Evolutionary conservation across 768 basidiomycete species (phyloP), one percentile per base, ranked within the genome.

Genomic region (Termitomyces sp.): DNA sequence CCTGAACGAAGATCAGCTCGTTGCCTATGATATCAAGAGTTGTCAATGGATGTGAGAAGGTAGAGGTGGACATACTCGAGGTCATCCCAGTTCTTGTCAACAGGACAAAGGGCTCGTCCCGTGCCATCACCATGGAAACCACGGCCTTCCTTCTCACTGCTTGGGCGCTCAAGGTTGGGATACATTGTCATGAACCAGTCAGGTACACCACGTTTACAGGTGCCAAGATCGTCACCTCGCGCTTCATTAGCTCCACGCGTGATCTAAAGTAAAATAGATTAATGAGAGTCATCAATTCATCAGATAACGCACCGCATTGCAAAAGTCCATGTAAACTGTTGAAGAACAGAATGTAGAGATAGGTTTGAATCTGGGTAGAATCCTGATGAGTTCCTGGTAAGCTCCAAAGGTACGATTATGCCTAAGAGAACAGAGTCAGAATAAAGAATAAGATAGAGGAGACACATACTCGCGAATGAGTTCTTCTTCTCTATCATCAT

Each of bases 161-260:
- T n/a, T n/a, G n/a, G 29, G 29, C 29, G 9, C 29, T 29, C 9
- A 9, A 3, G 9, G 29, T 29, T 9, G 9, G 29, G 29, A 29
- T 29, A 29, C 5, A 59, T 58, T 0, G 60, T 54, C 6, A 70
- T 50, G 2, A 55, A 63, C 18, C 41, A 50, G 38, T 60, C 60
- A 20, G 65, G 20, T 1, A 46, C 48, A 16, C 56, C n/a, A n/a
- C n/a, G n/a, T n/a, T n/a, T n/a, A n/a, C n/a, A n/a, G n/a, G n/a
- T n/a, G n/a, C n/a, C n/a, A n/a, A 52, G n/a, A 64, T 57, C 63
- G 33, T 69, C 67, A 9, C 59, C 53, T 9, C 58, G 38, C 0
- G 65, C 65, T 16, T 56, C 59, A 36, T 61, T 57, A 2, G 60
- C 66, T 9, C 69, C 68, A 18, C 50, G 42, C 15, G 60, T 56